Conservation (phyloP, 23 red algal genomes). For the Gracilaria caudata region DNA sequence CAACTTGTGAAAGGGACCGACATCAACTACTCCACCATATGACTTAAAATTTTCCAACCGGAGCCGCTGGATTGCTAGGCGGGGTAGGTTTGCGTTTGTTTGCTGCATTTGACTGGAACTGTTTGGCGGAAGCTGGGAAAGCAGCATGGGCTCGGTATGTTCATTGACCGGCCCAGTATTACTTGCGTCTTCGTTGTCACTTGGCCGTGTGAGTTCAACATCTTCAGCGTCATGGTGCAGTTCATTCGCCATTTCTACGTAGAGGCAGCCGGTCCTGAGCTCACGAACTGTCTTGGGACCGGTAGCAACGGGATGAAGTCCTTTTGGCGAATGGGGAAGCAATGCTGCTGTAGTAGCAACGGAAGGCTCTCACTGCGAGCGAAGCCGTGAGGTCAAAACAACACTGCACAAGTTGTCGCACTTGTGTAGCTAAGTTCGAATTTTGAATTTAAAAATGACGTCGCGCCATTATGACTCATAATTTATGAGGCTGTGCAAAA, state of each 20-base stretch:
- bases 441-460: too few species aligned
- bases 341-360: too few species aligned
- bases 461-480: too few species aligned
- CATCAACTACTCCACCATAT: slow-evolving; percentile 86
- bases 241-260: neutral
- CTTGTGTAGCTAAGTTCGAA: too few species aligned
- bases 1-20: slow-evolving; percentile 94
- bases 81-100: slow-evolving; percentile 33
- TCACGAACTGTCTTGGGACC: neutral
- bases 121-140: neutral
- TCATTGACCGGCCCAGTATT: neutral
- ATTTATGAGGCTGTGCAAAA: too few species aligned
- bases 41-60: slow-evolving; percentile 96
- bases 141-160: neutral
- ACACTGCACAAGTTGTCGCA: too few species aligned
- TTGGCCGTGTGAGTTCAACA: neutral
- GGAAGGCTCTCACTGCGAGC: too few species aligned
- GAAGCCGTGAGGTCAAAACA: too few species aligned
- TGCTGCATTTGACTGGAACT: neutral
- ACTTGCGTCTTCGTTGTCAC: neutral
- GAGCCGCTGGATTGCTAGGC: slow-evolving; percentile 77
- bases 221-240: neutral
- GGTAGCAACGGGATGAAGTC: neutral
- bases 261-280: neutral
- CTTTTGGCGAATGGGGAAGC: too few species aligned